These are phyloP conservation scores for Schizophyllum amplum DNA, from an alignment of 1,284 basidiomycete species.

Conservation along the genomic window DNA sequence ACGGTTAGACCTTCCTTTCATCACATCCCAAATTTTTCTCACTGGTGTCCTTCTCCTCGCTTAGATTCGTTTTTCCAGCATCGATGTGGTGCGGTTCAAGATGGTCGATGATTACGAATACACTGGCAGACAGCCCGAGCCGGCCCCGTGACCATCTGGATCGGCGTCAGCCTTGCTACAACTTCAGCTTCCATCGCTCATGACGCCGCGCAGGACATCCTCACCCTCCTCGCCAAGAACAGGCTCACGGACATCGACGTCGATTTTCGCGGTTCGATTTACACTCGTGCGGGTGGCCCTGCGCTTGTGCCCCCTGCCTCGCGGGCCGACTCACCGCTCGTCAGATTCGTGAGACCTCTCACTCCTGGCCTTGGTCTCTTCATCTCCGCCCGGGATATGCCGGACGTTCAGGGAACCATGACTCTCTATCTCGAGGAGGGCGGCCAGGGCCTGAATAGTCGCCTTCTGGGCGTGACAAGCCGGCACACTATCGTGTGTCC, in stretches of 20 bases:
- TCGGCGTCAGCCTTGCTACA: slow-evolving; percentile 21
- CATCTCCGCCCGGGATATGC: slow-evolving; percentile 20
- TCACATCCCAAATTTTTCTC: too few species aligned
- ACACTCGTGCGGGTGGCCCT: slow-evolving; percentile 13
- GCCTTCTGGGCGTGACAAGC: slow-evolving; percentile 10
- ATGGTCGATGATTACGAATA: slow-evolving; percentile 13
- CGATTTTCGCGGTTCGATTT: background rate
- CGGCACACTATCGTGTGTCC: slow-evolving; percentile 4
- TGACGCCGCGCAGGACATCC: slow-evolving; percentile 7
- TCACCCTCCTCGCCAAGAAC: slow-evolving; percentile 1
- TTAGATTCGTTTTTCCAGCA: slow-evolving; percentile 18
- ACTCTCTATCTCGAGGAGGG: slow-evolving; percentile 24
- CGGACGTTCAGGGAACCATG: slow-evolving; percentile 22
- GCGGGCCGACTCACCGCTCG: slow-evolving; percentile 15
- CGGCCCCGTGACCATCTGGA: slow-evolving; percentile 15
- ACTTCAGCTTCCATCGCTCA: slow-evolving; percentile 14
- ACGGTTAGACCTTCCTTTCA: too few species aligned
- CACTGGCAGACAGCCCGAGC: too few species aligned
- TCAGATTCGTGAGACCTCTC: slow-evolving; percentile 22
- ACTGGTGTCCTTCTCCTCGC: too few species aligned
- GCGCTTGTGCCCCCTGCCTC: slow-evolving; percentile 17
- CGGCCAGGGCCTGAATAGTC: slow-evolving; percentile 11
- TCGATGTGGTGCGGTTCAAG: slow-evolving; percentile 18
- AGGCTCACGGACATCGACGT: background rate
- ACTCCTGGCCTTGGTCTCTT: slow-evolving; percentile 25